Evolutionary conservation across 345 rosid species (phyloP).

Genomic region (Citrus cavaleriei): DNA sequence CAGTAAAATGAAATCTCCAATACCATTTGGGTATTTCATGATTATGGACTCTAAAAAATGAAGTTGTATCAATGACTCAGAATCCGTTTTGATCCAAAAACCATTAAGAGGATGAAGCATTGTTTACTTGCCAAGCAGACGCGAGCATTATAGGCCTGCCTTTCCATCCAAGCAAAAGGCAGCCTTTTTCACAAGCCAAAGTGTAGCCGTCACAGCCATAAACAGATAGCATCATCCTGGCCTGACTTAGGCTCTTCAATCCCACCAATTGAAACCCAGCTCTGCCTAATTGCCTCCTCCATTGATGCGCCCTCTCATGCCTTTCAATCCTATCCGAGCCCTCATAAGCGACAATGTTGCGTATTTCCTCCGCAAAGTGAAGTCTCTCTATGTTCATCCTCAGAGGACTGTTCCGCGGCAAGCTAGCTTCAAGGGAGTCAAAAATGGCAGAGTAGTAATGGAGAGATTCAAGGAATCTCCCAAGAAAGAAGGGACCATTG

Average conservation of each 20-base stretch:
- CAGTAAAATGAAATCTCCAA: neutral
- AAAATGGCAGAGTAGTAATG: constrained; percentile 65
- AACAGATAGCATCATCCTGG: constrained; percentile 53
- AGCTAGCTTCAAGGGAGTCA: constrained; percentile 56
- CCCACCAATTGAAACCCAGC: constrained; percentile 55
- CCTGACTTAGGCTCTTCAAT: constrained; percentile 51
- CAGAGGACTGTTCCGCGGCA: constrained; percentile 43
- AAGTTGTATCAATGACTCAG: neutral
- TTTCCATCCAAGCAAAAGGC: constrained; percentile 61
- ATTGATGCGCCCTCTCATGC: constrained; percentile 65
- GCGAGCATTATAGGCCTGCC: constrained; percentile 65
- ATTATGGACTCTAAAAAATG: neutral
- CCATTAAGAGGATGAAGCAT: constrained; percentile 14
- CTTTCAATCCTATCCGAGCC: constrained; percentile 48
- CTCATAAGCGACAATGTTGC: constrained; percentile 53
- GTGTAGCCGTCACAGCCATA: constrained; percentile 63
- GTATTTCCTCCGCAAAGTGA: constrained; percentile 53
- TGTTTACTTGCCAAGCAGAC: constrained; percentile 58
- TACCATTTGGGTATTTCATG: neutral
- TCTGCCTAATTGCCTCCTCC: constrained; percentile 67
- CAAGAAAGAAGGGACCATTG: constrained; percentile 66
- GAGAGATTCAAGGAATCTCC: constrained; percentile 67
- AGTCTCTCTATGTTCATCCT: constrained; percentile 55
- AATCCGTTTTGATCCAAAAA: neutral
- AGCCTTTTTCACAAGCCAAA: constrained; percentile 46